Evolutionary conservation across 768 basidiomycete species (phyloP).

Genomic region (Tylopilus plumbeoviolaceoides): DNA sequence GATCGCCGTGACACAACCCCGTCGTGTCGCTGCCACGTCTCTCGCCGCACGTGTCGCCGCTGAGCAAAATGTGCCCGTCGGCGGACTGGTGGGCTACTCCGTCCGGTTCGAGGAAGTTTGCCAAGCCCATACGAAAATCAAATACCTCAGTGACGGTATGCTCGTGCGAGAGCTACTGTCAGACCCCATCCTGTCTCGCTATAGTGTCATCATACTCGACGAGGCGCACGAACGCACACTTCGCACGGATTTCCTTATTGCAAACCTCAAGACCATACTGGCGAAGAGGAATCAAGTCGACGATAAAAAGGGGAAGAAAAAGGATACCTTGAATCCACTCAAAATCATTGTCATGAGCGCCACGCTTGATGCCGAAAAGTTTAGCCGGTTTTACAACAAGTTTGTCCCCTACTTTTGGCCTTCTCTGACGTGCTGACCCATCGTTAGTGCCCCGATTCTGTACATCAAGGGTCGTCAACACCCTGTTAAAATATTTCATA

Average conservation of each 20-base stretch:
- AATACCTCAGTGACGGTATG: conserved; percentile 98
- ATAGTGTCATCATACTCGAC: conserved; percentile 88
- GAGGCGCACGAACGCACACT: conserved; percentile 97
- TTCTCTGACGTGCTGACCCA: conserved; percentile 3
- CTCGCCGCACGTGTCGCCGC: conserved; percentile 88
- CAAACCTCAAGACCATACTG: conserved; percentile 83
- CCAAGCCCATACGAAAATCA: conserved; percentile 74
- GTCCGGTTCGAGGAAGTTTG: conserved; percentile 92
- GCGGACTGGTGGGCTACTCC: conserved; percentile 84
- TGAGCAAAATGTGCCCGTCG: conserved; percentile 73
- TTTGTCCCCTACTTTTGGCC: conserved; percentile 35
- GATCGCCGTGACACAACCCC: conserved; percentile 93
- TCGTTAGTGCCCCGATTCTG: conserved; percentile 72
- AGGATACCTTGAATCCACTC: conserved; percentile 54
- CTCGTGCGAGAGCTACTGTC: conserved; percentile 87
- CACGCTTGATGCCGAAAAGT: conserved; percentile 93
- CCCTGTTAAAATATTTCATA: conserved; percentile 81
- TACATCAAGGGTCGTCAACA: conserved; percentile 94
- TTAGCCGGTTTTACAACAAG: conserved; percentile 84
- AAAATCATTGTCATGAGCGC: conserved; percentile 98
- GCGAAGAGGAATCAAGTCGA: conserved; percentile 49
- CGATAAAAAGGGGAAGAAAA: conserved; percentile 45
- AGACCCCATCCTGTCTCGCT: conserved; percentile 71
- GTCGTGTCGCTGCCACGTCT: conserved; percentile 91
- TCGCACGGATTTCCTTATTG: conserved; percentile 90